Base-by-base conservation (phyloP, 192 early-diverging fungal genomes). In the Linderina pennispora region DNA sequence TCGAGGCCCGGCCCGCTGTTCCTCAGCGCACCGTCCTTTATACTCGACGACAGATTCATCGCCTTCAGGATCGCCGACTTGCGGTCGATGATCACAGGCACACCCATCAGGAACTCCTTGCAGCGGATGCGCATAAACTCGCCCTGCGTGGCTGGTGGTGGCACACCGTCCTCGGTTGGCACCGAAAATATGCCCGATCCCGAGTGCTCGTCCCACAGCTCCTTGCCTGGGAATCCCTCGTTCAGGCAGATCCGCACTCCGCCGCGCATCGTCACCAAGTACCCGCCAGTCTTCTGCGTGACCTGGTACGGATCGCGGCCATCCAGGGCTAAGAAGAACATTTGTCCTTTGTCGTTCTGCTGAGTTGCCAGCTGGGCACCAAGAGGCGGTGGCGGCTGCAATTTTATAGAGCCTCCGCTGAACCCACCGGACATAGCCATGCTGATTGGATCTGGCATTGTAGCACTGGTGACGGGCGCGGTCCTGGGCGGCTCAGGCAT, bases 201-300 rank as follows among this genome's bases (percentile, higher is more conserved):
- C 9, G 68, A 72, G 3, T 24, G 35, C 17, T 46, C 37, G 33
- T 72, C 68, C 62, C 68, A 72, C 3, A 72, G 62, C 47, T 72
- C 68, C 9, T 28, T 56, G 26, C 68, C 62, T 3, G 68, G 68
- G 20, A 65, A 40, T 0, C 68, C 68, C 37, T 72, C 68, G 50
- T 72, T 72, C 21, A 72, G 20, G 42, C 68, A 72, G 24, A 72
- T 33, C 17, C 68, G 56, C 31, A 72, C 68, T 1, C 68, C 68
- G 25, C 68, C 68, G 23, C 68, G 68, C 68, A 72, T 72, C 9
- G 68, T 65, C 18, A 72, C 64, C 53, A 72, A 43, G 36, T 72
- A 72, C 23, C 62, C 58, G 13, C 68, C 62, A 0, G 68, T 52
- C 53, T 64, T 64, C 35, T 65, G 56, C 4, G 64, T 58, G 3